phyloP scores from a whole-genome alignment of 768 basidiomycete species.

The Rhizopogon vesiculosus region DNA sequence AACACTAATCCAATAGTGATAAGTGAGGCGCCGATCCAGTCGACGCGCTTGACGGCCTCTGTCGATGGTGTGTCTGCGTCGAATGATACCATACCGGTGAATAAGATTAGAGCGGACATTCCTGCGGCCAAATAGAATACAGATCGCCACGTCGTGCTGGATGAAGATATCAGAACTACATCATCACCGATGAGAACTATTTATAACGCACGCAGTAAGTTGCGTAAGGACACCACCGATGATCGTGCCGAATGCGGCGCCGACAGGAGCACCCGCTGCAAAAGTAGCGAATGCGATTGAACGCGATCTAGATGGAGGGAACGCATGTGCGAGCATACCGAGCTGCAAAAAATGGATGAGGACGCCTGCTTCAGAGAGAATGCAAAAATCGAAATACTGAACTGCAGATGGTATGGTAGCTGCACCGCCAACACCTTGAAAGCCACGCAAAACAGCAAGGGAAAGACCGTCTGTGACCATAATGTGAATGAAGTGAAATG shows the following conservation, averaged over 20 bases:
- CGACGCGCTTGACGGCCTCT: slow-evolving; percentile 47
- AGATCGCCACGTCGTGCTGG: slow-evolving; percentile 58
- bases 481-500: not conserved
- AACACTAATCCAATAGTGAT: slow-evolving; percentile 63
- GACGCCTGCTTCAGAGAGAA: not conserved
- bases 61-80: slow-evolving; percentile 45
- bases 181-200: not conserved
- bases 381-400: slow-evolving; percentile 14
- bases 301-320: slow-evolving; percentile 63
- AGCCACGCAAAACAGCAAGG: slow-evolving; percentile 66
- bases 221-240: slow-evolving; percentile 74
- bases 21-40: slow-evolving; percentile 73
- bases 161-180: not conserved
- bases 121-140: slow-evolving; percentile 58
- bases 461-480: slow-evolving; percentile 43
- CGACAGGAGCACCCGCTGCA: slow-evolving; percentile 80
- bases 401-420: slow-evolving; percentile 73
- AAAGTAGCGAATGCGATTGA: slow-evolving; percentile 81
- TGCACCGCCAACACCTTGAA: slow-evolving; percentile 79
- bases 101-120: slow-evolving; percentile 44
- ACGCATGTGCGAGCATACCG: slow-evolving; percentile 78
- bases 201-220: slow-evolving; percentile 29
- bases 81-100: slow-evolving; percentile 56
- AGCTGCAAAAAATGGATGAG: slow-evolving; percentile 36
- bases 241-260: slow-evolving; percentile 63